Evolutionary conservation across 805 yeast species (phyloP).

Genomic region (Lachancea dasiensis): DNA sequence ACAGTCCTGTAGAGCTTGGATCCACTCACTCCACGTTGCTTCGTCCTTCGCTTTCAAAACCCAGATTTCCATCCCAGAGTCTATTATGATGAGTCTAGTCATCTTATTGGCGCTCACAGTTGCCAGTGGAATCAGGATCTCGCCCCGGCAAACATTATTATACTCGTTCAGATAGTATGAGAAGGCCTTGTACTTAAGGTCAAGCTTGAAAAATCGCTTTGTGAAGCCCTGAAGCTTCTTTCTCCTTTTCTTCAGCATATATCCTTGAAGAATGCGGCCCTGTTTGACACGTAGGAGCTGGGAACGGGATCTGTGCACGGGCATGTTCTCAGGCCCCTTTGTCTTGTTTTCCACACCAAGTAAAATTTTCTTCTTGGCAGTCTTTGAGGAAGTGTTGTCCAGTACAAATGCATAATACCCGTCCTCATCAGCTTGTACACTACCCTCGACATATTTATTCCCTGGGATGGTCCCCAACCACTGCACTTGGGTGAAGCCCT

Average conservation of each 20-base stretch:
- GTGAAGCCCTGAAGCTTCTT: slow-evolving; percentile 83
- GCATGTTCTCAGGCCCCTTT: slow-evolving; percentile 6
- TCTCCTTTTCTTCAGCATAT: slow-evolving; percentile 71
- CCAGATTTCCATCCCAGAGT: slow-evolving; percentile 96
- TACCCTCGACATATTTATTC: slow-evolving; percentile 58
- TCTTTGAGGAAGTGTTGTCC: slow-evolving; percentile 87
- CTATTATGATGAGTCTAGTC: slow-evolving; percentile 66
- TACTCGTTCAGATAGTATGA: slow-evolving; percentile 72
- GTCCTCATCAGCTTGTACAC: slow-evolving; percentile 49
- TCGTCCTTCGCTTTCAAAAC: slow-evolving; percentile 61
- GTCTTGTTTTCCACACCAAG: slow-evolving; percentile 32
- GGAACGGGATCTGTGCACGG: slow-evolving; percentile 6
- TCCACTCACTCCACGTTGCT: slow-evolving; percentile 76
- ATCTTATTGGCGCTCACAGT: slow-evolving; percentile 74
- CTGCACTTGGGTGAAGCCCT: slow-evolving; percentile 45
- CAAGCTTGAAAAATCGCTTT: slow-evolving; percentile 77
- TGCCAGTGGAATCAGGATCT: slow-evolving; percentile 78
- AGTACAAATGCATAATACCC: slow-evolving; percentile 80
- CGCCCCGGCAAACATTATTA: slow-evolving; percentile 71
- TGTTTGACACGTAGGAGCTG: slow-evolving; percentile 29
- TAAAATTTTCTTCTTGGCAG: slow-evolving; percentile 71
- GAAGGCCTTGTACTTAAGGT: slow-evolving; percentile 73
- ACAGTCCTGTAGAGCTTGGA: slow-evolving; percentile 58
- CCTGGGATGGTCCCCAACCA: slow-evolving; percentile 54
- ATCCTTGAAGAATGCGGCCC: slow-evolving; percentile 73